A percentile compares a stretch with the other conserved stretches of the same genome.
Evolutionary conservation across 331 rosid species (phyloP).

Genomic region (Arachis monticola): DNA sequence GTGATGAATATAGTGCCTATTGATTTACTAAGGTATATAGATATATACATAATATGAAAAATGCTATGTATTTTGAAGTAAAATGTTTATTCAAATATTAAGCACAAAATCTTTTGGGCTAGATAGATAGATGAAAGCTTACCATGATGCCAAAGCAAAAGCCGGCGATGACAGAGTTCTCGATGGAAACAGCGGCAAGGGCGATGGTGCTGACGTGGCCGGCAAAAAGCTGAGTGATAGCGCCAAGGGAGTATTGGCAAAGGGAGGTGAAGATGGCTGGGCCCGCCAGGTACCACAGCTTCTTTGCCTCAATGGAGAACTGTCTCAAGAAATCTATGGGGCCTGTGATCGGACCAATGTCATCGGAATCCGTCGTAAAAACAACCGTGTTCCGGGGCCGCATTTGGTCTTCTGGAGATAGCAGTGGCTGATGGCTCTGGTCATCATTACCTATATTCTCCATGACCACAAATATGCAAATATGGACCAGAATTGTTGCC

Average conservation of each 20-base stretch:
- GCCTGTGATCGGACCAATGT: conserved; percentile 56
- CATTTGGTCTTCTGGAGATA: not conserved
- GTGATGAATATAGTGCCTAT: no score
- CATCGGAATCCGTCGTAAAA: conserved; percentile 51
- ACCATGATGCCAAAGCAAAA: conserved; percentile 78
- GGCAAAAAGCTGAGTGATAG: conserved; percentile 77
- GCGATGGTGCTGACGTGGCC: conserved; percentile 76
- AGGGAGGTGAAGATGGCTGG: conserved; percentile 77
- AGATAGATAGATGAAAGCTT: not conserved
- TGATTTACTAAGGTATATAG: no score
- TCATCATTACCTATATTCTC: not conserved
- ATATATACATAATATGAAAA: no score
- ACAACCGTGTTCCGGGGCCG: conserved; percentile 5
- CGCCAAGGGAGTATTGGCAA: conserved; percentile 86
- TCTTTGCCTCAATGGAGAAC: conserved; percentile 57
- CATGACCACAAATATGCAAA: not conserved
- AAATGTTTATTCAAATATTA: no score
- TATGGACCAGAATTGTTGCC: no score
- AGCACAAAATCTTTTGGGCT: no score
- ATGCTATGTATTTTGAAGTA: no score
- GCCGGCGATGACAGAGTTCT: conserved; percentile 89
- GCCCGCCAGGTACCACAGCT: conserved; percentile 78
- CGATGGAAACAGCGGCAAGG: conserved; percentile 85
- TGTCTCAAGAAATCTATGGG: conserved; percentile 43
- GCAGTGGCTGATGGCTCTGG: conserved; percentile 40